Conservation (phyloP, 306 rosid species). For the Betula pendula region DNA sequence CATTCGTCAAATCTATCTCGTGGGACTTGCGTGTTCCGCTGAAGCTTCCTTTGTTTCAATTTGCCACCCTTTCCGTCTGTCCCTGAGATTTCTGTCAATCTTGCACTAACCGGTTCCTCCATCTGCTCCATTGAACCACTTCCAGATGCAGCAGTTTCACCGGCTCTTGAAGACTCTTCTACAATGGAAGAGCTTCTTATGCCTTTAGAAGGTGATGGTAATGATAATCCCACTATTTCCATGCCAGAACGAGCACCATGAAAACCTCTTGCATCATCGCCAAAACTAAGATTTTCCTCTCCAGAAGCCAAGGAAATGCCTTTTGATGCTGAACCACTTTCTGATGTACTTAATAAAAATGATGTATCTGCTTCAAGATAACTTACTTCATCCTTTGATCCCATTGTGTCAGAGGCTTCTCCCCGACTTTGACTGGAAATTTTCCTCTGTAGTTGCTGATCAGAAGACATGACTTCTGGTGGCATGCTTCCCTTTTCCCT, state of each 20-base stretch:
- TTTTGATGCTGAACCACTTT: conserved; percentile 46
- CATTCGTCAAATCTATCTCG: conserved; percentile 87
- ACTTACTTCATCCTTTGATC: conserved; percentile 39
- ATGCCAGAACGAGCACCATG: conserved; percentile 43
- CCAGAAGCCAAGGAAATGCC: conserved; percentile 53
- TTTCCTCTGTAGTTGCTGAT: conserved; percentile 36
- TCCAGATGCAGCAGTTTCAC: conserved; percentile 32
- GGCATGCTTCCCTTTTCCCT: conserved; percentile 37
- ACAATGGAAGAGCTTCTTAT: conserved; percentile 27
- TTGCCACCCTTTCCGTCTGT: conserved; percentile 54
- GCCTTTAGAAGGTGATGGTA: conserved; percentile 34
- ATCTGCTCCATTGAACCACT: conserved; percentile 43
- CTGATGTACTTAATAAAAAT: conserved; percentile 43
- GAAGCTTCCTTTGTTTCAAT: conserved; percentile 75
- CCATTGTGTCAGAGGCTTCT: conserved; percentile 36
- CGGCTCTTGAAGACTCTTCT: conserved; percentile 35
- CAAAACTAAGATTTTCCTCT: conserved; percentile 45
- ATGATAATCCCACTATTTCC: conserved; percentile 38
- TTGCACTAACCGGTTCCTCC: conserved; percentile 39
- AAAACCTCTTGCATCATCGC: conserved; percentile 42
- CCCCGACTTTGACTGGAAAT: conserved; percentile 39
- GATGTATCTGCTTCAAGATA: conserved; percentile 49
- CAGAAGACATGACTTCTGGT: conserved; percentile 41
- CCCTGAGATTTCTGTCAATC: conserved; percentile 45
- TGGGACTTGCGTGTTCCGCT: conserved; percentile 64